A percentile compares a stretch with the other conserved stretches of the same genome.
Conservation (phyloP, 2,329 filamentous ascomycete species). For the Phymatotrichopsis omnivora region DNA sequence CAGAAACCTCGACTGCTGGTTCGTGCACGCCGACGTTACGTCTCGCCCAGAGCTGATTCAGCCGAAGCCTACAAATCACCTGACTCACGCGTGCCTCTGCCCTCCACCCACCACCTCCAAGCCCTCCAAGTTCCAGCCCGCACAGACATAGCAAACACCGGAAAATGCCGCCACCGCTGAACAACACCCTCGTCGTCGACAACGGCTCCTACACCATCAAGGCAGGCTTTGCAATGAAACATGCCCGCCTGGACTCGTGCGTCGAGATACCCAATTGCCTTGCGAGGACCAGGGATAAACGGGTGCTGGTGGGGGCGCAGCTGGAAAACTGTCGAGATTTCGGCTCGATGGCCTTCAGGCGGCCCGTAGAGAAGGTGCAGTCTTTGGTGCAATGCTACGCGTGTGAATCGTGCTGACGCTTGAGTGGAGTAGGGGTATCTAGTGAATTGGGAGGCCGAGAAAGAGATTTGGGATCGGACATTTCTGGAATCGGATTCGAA, state of each 20-base stretch:
- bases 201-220: slow-evolving; percentile 91
- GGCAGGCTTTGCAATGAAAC: slow-evolving; percentile 58
- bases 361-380: slow-evolving; percentile 73
- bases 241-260: slow-evolving; percentile 45
- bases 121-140: too few species aligned
- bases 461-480: slow-evolving; percentile 87
- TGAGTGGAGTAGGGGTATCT: slow-evolving; percentile 74
- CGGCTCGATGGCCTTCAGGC: slow-evolving; percentile 74
- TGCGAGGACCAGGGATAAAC: slow-evolving; percentile 67
- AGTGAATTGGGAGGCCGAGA: slow-evolving; percentile 93
- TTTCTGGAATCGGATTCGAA: slow-evolving; percentile 51
- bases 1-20: too few species aligned
- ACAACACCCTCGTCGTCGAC: slow-evolving; percentile 71
- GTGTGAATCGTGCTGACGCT: too few species aligned
- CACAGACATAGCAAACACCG: neutral
- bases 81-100: neutral
- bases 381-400: too few species aligned
- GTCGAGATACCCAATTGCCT: slow-evolving; percentile 78
- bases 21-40: too few species aligned
- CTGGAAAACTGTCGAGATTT: slow-evolving; percentile 74
- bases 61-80: too few species aligned
- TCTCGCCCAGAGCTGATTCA: too few species aligned
- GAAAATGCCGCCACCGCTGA: slow-evolving; percentile 22
- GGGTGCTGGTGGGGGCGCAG: slow-evolving; percentile 70
- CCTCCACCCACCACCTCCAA: slow-evolving; percentile 17